Percentiles rank a stretch among this genome's conserved stretches.
Conservation (phyloP, 1,284 basidiomycete species). For the Waitea zeae region DNA sequence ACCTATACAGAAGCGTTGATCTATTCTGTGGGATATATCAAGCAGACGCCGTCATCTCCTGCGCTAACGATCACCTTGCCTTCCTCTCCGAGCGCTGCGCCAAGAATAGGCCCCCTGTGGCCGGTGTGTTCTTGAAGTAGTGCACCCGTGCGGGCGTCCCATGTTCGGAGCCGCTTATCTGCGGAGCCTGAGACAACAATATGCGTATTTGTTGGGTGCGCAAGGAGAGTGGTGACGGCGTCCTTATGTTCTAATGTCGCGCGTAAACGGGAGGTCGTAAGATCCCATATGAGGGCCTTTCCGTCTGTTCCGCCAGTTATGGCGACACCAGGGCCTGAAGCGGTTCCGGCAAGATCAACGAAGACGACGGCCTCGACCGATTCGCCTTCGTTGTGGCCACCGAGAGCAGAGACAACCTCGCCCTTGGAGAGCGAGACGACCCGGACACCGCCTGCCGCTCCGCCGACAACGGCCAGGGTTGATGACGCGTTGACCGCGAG, state of each 20-base stretch:
- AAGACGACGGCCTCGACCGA: constrained; percentile 85
- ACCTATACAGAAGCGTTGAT: no score
- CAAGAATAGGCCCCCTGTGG: constrained; percentile 69
- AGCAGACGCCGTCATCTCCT: constrained; percentile 72
- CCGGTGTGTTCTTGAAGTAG: constrained; percentile 72
- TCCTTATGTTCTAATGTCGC: constrained; percentile 75
- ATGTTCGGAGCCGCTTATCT: constrained; percentile 77
- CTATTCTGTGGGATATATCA: constrained; percentile 69
- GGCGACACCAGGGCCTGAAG: constrained; percentile 45
- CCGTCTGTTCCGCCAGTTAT: constrained; percentile 90
- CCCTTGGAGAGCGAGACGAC: constrained; percentile 80
- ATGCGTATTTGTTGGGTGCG: constrained; percentile 54
- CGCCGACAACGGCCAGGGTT: constrained; percentile 79
- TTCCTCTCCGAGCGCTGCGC: constrained; percentile 51
- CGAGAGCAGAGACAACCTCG: constrained; percentile 63
- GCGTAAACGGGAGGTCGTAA: constrained; percentile 68
- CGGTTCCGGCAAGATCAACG: constrained; percentile 61
- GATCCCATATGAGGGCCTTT: constrained; percentile 88
- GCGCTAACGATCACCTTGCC: constrained; percentile 65
- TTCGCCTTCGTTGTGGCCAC: constrained; percentile 78
- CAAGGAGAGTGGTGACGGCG: constrained; percentile 68
- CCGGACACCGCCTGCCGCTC: constrained; percentile 67
- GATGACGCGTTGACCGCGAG: constrained; percentile 75
- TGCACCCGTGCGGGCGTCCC: constrained; percentile 81
- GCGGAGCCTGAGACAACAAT: constrained; percentile 73